A percentile compares a stretch with the other conserved stretches of the same genome.
Evolutionary conservation across 192 early-diverging fungal genomes (phyloP).

Genomic region (Coemansia umbellata): DNA sequence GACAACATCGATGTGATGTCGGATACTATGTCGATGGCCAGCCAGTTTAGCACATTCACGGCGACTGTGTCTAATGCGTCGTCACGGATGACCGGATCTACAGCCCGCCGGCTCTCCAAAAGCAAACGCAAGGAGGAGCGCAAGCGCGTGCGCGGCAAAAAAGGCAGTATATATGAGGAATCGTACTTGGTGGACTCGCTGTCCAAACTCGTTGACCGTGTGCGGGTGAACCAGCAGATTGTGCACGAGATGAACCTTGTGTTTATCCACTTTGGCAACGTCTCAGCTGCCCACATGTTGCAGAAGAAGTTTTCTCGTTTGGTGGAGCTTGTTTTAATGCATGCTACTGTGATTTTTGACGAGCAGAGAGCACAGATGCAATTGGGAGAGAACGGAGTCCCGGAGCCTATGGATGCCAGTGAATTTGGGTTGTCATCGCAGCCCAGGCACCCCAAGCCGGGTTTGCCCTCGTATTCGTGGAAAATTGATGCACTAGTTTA

Average conservation of each 20-base stretch:
- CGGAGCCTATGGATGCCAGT: constrained; percentile 20
- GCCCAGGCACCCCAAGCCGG: constrained; percentile 26
- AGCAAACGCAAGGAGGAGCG: constrained; percentile 66
- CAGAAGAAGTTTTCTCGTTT: constrained; percentile 51
- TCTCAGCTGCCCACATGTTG: constrained; percentile 48
- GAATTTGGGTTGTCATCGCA: constrained; percentile 18
- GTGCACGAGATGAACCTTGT: constrained; percentile 54
- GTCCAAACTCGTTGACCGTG: constrained; percentile 18
- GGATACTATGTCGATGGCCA: constrained; percentile 92
- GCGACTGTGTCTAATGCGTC: constrained; percentile 58
- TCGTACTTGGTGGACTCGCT: constrained; percentile 77
- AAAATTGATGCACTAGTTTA: constrained; percentile 8
- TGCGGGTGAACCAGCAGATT: constrained; percentile 45
- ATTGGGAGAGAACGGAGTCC: constrained; percentile 9
- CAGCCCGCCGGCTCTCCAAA: constrained; percentile 49
- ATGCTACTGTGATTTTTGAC: constrained; percentile 53
- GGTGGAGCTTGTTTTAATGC: constrained; percentile 39
- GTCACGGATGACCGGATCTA: constrained; percentile 62
- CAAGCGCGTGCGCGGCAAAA: constrained; percentile 82
- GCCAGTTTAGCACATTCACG: constrained; percentile 78
- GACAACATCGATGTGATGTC: constrained; percentile 93
- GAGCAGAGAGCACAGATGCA: constrained; percentile 30
- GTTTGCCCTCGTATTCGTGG: constrained; percentile 13
- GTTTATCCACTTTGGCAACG: constrained; percentile 49
- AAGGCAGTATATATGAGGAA: constrained; percentile 87